Percentiles rank a stretch among this genome's conserved stretches.
Conservation (phyloP, 768 basidiomycete genomes). For the Lactarius tabidus region DNA sequence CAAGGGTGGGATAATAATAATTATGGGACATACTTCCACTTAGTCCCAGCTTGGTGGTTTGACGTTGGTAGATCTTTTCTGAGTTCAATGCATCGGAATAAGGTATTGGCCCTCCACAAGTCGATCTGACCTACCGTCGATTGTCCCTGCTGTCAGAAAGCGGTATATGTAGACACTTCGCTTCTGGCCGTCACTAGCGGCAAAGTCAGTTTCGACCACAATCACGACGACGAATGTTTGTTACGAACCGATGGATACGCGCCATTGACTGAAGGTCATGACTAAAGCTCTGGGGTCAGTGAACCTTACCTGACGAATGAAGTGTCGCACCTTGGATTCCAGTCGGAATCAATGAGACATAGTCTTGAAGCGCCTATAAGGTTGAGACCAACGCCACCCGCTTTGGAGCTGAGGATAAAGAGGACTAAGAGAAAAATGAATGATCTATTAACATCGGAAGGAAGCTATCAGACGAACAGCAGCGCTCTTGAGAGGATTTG, state of each 20-base stretch:
- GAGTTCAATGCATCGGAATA: constrained; percentile 11
- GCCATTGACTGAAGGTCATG: constrained; percentile 98
- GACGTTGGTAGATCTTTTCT: constrained; percentile 93
- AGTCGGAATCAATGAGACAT: constrained; percentile 85
- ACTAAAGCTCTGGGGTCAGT: constrained; percentile 36
- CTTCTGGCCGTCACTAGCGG: constrained; percentile 85
- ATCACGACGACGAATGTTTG: neutral
- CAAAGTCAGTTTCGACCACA: constrained; percentile 12
- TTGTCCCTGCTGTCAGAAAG: constrained; percentile 80
- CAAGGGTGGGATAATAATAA: constrained; percentile 27
- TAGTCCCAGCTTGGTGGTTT: constrained; percentile 89
- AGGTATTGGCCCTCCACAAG: neutral
- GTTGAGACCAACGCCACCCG: constrained; percentile 93
- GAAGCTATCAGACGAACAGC: constrained; percentile 52
- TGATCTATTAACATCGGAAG: neutral
- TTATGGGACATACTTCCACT: constrained; percentile 64
- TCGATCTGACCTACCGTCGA: constrained; percentile 57
- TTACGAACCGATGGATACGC: constrained; percentile 77
- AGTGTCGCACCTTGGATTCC: constrained; percentile 78
- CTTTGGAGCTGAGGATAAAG: constrained; percentile 92
- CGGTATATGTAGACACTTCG: constrained; percentile 87
- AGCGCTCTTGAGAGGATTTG: constrained; percentile 59
- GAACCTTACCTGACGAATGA: too few relatives aligned
- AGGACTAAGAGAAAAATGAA: constrained; percentile 49
- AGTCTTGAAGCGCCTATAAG: constrained; percentile 86